phyloP scores from a whole-genome alignment of 345 rosid species.

The Iberis pinnata region DNA sequence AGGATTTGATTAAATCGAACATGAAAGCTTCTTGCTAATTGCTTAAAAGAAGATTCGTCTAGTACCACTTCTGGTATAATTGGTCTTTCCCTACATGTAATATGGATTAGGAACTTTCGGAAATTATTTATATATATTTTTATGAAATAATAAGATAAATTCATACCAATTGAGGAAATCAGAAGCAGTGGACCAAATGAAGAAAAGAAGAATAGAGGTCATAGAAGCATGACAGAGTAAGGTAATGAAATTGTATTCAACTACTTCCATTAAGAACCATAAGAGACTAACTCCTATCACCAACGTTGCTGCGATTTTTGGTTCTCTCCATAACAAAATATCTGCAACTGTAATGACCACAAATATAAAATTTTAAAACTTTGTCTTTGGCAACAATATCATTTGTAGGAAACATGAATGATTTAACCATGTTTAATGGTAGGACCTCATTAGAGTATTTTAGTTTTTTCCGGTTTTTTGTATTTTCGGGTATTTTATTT shows the following conservation, averaged over 20 bases:
- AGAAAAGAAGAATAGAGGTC: constrained; percentile 57
- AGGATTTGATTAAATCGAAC: constrained; percentile 39
- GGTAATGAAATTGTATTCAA: constrained; percentile 73
- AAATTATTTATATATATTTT: neutral
- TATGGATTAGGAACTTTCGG: neutral
- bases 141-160: too few relatives aligned
- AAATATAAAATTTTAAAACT: neutral
- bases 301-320: constrained; percentile 42
- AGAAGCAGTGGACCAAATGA: constrained; percentile 57
- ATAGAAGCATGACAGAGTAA: constrained; percentile 62
- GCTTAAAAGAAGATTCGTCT: constrained; percentile 37
- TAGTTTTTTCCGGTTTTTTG: too few relatives aligned
- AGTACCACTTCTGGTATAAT: constrained; percentile 37
- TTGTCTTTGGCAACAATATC: neutral
- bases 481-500: too few relatives aligned
- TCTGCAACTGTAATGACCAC: constrained; percentile 59
- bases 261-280: constrained; percentile 90
- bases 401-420: neutral
- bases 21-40: constrained; percentile 40
- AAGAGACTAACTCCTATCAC: constrained; percentile 46
- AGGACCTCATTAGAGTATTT: too few relatives aligned
- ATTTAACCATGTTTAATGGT: too few relatives aligned
- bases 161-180: constrained; percentile 54
- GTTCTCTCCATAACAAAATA: constrained; percentile 66
- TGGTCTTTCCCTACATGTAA: constrained; percentile 45